Base-by-base conservation (phyloP, 768 basidiomycete species). In the Russula sp. region DNA sequence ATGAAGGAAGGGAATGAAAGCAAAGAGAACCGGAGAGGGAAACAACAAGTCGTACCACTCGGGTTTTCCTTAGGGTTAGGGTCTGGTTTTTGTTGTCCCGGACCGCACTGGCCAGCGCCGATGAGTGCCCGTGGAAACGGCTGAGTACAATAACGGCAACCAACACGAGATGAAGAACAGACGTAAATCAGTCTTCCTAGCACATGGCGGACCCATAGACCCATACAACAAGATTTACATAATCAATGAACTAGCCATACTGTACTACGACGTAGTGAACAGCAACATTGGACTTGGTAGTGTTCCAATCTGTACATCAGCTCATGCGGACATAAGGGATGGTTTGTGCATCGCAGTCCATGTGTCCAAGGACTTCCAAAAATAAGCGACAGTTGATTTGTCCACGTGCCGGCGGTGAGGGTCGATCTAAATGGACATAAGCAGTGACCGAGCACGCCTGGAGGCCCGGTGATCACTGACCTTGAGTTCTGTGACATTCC, bases 401-500 rank as follows among this genome's bases (percentile, higher is more conserved):
- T 99, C 97, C 22, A 92, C 84, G 72, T 98, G 94, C 65, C 97
- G 82, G 64, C 92, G 81, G 65, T 86, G 80, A 13, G 86, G 87
- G 68, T 99, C 96, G 67, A 98, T 93, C 95, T 97, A 61, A 1
- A 29, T 11, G 36, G 46, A 25, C 20, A 58, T 34, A 29, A 18
- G 20, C 7, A 25, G 61, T 57, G 29, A 54, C 13, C 16, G 5
- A 49, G 22, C 32, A n/a, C 7, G n/a, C 32, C 18, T 3, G 36
- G 16, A 43, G 32, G 0, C 0, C 18, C 39, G 16, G 16, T 18
- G 56, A 22, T 39, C 10, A 45, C 59, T 46, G 65, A 90, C 95
- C 81, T 92, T 93, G 64, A 98, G 81, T 70, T 96, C 91, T 0
- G 90, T 90, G 18, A 99, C 96, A 67, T 98, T 98, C 97, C 97